phyloP scores from a whole-genome alignment of 2,329 filamentous ascomycete species.

The Apiospora aurea region DNA sequence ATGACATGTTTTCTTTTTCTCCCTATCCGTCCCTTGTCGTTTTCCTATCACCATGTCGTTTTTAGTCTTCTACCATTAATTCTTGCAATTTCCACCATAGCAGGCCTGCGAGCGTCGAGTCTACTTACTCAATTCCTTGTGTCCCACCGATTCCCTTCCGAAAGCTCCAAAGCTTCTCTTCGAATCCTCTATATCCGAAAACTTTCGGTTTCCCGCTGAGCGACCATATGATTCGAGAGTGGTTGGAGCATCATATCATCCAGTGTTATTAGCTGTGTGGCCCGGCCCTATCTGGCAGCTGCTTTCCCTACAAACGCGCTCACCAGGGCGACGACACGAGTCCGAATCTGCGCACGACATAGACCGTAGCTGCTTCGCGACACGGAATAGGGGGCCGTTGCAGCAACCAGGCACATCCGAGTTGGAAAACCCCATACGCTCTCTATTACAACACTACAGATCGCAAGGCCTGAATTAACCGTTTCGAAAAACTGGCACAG shows the following conservation, averaged over 20 bases:
- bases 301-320: neutral
- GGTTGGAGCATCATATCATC: neutral
- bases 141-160: neutral
- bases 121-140: slow-evolving; percentile 14
- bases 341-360: neutral
- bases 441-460: neutral
- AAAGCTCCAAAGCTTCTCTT: neutral
- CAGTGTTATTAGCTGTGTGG: neutral
- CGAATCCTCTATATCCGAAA: neutral
- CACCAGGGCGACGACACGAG: neutral
- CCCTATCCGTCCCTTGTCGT: slow-evolving; percentile 11
- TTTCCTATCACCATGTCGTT: slow-evolving; percentile 17
- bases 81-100: slow-evolving; percentile 16
- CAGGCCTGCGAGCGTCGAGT: slow-evolving; percentile 20
- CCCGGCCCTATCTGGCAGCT: neutral
- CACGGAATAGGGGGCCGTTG: neutral
- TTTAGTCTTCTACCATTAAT: slow-evolving; percentile 15
- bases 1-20: slow-evolving; percentile 21
- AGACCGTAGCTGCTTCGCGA: neutral
- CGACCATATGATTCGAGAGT: neutral
- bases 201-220: neutral
- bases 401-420: neutral
- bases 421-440: neutral
- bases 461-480: neutral
- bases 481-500: neutral